phyloP scores from a whole-genome alignment of 148 eudicot genomes.

The Polygonum aviculare region DNA sequence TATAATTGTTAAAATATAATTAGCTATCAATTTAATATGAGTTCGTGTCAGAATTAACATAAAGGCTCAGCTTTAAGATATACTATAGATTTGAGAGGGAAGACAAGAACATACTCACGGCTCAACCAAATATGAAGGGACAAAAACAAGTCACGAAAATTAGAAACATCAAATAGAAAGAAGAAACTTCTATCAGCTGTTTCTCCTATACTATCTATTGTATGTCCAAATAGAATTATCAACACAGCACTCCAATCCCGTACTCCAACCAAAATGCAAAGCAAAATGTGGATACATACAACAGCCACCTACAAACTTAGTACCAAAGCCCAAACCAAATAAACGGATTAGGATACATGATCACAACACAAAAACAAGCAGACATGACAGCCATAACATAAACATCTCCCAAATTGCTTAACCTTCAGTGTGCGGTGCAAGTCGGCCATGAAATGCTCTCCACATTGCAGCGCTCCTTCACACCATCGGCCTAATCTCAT shows the following conservation, averaged over 20 bases:
- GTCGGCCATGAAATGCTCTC: background rate
- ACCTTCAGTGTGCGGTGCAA: background rate
- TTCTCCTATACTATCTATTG: background rate
- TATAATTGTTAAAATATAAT: no score
- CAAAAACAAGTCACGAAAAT: background rate
- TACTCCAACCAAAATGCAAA: background rate
- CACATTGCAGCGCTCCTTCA: background rate
- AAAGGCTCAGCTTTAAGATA: no score
- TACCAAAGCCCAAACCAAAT: constrained; percentile 4
- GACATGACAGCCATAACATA: background rate
- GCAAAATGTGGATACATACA: constrained; percentile 3
- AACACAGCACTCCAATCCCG: background rate
- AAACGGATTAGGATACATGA: background rate
- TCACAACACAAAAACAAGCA: background rate
- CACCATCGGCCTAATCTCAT: background rate
- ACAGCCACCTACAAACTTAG: constrained; percentile 4
- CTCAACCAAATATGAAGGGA: background rate
- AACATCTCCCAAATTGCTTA: background rate
- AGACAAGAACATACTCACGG: no score
- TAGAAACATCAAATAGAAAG: background rate
- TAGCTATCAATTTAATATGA: no score
- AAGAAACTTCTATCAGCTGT: background rate
- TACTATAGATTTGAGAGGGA: no score
- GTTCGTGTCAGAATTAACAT: no score
- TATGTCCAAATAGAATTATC: background rate